These are phyloP conservation scores for Spencermartinsiella europaea DNA, from an alignment of 805 yeast species.

Conservation along the genomic window DNA sequence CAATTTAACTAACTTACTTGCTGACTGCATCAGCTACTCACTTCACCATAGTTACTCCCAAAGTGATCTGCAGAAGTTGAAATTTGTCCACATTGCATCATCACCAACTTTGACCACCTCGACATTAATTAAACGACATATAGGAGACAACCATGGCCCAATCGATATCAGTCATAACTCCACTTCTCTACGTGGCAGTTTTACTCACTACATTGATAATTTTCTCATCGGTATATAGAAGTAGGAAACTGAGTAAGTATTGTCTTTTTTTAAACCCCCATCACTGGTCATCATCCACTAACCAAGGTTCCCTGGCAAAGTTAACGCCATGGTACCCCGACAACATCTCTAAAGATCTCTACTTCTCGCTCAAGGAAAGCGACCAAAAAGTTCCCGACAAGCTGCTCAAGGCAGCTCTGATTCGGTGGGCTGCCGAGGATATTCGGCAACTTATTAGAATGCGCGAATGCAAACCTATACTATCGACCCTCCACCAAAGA, in stretches of 20 bases:
- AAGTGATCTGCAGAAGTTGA: too few species aligned
- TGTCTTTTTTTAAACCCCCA: too few species aligned
- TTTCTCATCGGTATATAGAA: slow-evolving; percentile 66
- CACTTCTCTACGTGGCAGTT: slow-evolving; percentile 68
- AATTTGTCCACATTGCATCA: too few species aligned
- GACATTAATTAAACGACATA: too few species aligned
- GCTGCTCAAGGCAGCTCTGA: slow-evolving; percentile 62
- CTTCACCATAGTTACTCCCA: too few species aligned
- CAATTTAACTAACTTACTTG: too few species aligned
- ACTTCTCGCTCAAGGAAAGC: slow-evolving; percentile 50
- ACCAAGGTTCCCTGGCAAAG: slow-evolving; percentile 44
- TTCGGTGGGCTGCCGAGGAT: slow-evolving; percentile 79
- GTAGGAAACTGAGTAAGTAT: slow-evolving; percentile 41
- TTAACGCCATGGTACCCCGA: slow-evolving; percentile 67
- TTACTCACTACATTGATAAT: slow-evolving; percentile 59
- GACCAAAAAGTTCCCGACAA: slow-evolving; percentile 69
- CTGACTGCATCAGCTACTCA: too few species aligned
- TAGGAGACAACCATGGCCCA: slow-evolving; percentile 30
- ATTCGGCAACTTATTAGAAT: slow-evolving; percentile 76
- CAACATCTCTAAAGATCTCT: slow-evolving; percentile 61
- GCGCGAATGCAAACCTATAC: slow-evolving; percentile 69
- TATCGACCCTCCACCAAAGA: slow-evolving; percentile 68
- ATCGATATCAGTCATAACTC: slow-evolving; percentile 59
- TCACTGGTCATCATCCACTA: neutral
- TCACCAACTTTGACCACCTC: too few species aligned